Evolutionary conservation across 768 basidiomycete genomes (phyloP).

Genomic region (Boletales sp.): DNA sequence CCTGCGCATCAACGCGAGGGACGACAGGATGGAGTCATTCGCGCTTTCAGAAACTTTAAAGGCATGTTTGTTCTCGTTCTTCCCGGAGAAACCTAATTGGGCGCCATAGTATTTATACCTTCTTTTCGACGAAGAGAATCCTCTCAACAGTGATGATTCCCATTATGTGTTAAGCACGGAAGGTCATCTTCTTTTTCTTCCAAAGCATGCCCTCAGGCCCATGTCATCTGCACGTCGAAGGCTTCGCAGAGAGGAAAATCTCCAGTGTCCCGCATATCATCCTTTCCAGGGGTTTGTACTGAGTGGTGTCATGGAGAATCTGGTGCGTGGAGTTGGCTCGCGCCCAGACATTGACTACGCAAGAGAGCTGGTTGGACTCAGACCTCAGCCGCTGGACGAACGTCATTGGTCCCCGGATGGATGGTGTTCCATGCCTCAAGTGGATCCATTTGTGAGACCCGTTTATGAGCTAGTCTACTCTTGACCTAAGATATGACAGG

Average conservation of each 20-base stretch:
- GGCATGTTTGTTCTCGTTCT: constrained; percentile 36
- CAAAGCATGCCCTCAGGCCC: constrained; percentile 48
- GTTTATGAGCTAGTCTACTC: not conserved
- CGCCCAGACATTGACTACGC: constrained; percentile 81
- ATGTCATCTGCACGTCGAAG: constrained; percentile 57
- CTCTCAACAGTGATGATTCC: constrained; percentile 69
- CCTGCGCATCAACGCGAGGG: constrained; percentile 69
- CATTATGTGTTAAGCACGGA: constrained; percentile 95
- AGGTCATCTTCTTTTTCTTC: constrained; percentile 81
- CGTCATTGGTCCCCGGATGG: constrained; percentile 64
- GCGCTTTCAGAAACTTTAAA: constrained; percentile 91
- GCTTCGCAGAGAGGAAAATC: constrained; percentile 58
- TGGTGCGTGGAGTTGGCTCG: constrained; percentile 66
- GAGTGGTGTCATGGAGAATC: constrained; percentile 36
- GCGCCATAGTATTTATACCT: constrained; percentile 79
- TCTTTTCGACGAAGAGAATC: constrained; percentile 84
- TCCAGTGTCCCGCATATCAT: constrained; percentile 73
- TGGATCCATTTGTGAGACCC: constrained; percentile 62
- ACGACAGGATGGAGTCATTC: constrained; percentile 98
- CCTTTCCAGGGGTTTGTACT: constrained; percentile 37
- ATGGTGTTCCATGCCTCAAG: constrained; percentile 69
- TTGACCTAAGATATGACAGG: constrained; percentile 38
- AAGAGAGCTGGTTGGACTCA: constrained; percentile 59
- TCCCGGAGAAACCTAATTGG: constrained; percentile 1
- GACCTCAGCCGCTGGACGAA: constrained; percentile 47